Percentiles rank a stretch among this genome's conserved stretches.
Conservation (phyloP, 2,329 filamentous ascomycete species). For the Rhynchosporium graminicola region DNA sequence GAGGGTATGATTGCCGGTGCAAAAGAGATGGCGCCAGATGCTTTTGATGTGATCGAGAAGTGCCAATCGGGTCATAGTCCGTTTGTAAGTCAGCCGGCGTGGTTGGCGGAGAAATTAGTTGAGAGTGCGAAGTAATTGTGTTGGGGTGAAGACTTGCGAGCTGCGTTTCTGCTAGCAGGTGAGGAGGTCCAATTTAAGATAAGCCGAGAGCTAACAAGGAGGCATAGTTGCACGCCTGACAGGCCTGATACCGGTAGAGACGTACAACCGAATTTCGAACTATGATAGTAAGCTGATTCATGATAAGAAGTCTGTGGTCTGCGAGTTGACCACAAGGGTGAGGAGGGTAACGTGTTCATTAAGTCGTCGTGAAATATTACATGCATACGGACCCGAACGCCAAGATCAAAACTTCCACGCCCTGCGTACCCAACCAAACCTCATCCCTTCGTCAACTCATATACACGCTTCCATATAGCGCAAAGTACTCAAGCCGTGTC, state of each 20-base stretch:
- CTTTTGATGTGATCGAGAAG: constrained; percentile 32
- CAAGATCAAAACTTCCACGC: constrained; percentile 15
- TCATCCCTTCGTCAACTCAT: constrained; percentile 19
- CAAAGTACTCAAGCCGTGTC: constrained; percentile 18
- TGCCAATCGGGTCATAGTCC: constrained; percentile 31
- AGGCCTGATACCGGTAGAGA: not conserved
- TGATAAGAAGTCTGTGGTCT: not conserved
- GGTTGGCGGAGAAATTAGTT: constrained; percentile 26
- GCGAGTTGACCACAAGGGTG: not conserved
- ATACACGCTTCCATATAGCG: not conserved
- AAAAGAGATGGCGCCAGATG: constrained; percentile 15
- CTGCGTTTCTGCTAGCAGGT: not conserved
- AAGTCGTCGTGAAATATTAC: constrained; percentile 27
- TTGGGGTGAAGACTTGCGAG: not conserved
- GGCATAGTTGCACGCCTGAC: not conserved
- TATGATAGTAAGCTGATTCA: not conserved
- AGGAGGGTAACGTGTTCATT: constrained; percentile 18
- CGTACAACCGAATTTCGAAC: not conserved
- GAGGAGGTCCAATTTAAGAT: not conserved
- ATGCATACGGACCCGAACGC: constrained; percentile 23
- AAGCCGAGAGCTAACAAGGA: not conserved
- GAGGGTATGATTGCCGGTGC: constrained; percentile 41
- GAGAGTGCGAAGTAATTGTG: constrained; percentile 18
- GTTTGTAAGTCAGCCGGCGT: constrained; percentile 31
- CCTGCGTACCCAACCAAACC: constrained; percentile 14